Conservation (phyloP, 352 stramenopile species). For the Pythium scleroteichum region DNA sequence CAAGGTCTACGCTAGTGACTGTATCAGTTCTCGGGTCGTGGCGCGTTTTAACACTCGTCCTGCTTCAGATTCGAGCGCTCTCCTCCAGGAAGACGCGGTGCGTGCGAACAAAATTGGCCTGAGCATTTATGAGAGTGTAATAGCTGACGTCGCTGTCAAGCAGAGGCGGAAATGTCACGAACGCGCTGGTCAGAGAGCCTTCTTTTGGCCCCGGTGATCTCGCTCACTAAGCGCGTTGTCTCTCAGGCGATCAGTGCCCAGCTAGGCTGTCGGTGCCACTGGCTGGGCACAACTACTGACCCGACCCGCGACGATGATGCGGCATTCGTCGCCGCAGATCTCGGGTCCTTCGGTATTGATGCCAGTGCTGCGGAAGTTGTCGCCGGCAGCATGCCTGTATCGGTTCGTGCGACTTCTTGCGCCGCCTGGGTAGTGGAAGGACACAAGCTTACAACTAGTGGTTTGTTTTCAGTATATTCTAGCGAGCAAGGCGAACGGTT, state of each 20-base stretch:
- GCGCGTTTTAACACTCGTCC: background rate
- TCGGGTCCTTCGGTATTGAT: constrained; percentile 51
- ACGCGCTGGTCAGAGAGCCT: constrained; percentile 40
- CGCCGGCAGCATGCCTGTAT: constrained; percentile 61
- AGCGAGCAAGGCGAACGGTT: constrained; percentile 57
- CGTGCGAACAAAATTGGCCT: background rate
- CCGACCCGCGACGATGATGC: constrained; percentile 51
- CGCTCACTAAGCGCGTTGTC: no score
- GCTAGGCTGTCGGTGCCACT: constrained; percentile 49
- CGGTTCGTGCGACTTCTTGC: constrained; percentile 36
- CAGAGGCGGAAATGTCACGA: constrained; percentile 71
- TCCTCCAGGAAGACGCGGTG: constrained; percentile 50
- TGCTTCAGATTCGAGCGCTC: constrained; percentile 48
- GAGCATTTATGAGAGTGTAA: no score
- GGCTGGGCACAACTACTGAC: constrained; percentile 65
- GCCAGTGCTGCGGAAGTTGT: constrained; percentile 39
- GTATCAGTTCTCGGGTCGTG: background rate
- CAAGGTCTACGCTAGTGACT: constrained; percentile 35
- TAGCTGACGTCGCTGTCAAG: background rate
- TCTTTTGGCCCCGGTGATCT: background rate
- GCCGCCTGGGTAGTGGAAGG: no score
- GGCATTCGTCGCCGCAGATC: constrained; percentile 49
- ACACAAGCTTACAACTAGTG: no score
- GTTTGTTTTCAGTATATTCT: constrained; percentile 74
- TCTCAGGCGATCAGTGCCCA: constrained; percentile 60